phyloP scores from a whole-genome alignment of 768 basidiomycete species.

The Russula emetica region DNA sequence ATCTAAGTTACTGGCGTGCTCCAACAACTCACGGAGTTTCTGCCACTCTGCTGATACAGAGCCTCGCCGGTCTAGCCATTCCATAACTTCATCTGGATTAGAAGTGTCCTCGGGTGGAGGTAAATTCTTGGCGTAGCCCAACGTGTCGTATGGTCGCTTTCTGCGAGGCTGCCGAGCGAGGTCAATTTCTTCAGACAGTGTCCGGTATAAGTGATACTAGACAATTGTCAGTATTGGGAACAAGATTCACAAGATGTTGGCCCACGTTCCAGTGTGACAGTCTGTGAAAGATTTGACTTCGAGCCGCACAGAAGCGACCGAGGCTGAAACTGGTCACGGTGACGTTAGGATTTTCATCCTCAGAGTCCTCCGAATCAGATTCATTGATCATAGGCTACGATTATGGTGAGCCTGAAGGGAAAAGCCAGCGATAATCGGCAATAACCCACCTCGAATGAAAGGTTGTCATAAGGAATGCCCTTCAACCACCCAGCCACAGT shows the following conservation, averaged over 20 bases:
- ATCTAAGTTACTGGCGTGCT: slow-evolving; percentile 63
- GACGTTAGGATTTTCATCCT: slow-evolving; percentile 26
- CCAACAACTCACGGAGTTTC: slow-evolving; percentile 68
- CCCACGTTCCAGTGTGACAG: slow-evolving; percentile 83
- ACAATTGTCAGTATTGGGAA: neutral
- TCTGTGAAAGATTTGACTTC: slow-evolving; percentile 63
- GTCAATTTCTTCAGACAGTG: slow-evolving; percentile 55
- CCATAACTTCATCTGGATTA: slow-evolving; percentile 75
- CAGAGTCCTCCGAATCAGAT: slow-evolving; percentile 30
- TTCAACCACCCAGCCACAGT: slow-evolving; percentile 56
- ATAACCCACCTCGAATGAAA: slow-evolving; percentile 57
- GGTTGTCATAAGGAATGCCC: slow-evolving; percentile 65
- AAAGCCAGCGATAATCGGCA: neutral
- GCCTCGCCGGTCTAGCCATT: slow-evolving; percentile 71
- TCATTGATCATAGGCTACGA: slow-evolving; percentile 21
- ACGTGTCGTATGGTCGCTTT: slow-evolving; percentile 49
- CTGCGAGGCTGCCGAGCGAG: slow-evolving; percentile 42
- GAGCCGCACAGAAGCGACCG: slow-evolving; percentile 74
- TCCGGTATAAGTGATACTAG: slow-evolving; percentile 62
- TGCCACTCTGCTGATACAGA: slow-evolving; percentile 68
- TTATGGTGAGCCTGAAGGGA: neutral
- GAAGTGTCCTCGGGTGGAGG: slow-evolving; percentile 61
- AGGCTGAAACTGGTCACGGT: slow-evolving; percentile 46
- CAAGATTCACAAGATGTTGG: slow-evolving; percentile 4
- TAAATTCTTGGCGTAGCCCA: slow-evolving; percentile 49